A percentile compares a stretch with the other conserved stretches of the same genome.
Conservation (phyloP, 345 rosid species). For the Citropsis articulata region DNA sequence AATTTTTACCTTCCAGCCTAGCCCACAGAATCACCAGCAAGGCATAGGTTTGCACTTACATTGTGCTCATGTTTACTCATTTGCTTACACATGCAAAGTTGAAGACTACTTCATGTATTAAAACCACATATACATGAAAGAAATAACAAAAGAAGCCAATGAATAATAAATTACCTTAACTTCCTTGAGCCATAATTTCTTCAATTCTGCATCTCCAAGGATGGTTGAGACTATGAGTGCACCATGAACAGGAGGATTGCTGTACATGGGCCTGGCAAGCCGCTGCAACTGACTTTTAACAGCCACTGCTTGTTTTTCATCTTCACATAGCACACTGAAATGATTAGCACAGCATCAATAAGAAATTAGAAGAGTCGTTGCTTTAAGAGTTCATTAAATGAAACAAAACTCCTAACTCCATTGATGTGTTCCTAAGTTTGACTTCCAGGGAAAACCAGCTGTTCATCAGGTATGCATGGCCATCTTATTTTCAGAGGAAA, state of each 20-base stretch:
- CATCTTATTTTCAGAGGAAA: neutral
- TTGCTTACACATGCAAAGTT: neutral
- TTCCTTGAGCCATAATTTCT: conserved; percentile 85
- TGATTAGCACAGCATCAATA: neutral
- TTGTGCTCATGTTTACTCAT: neutral
- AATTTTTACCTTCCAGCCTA: neutral
- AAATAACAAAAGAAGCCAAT: neutral
- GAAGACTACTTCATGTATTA: neutral
- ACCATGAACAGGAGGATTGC: conserved; percentile 95
- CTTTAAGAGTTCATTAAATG: neutral
- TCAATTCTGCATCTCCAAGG: conserved; percentile 73
- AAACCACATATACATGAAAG: neutral
- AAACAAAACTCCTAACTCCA: neutral
- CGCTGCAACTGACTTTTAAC: conserved; percentile 97
- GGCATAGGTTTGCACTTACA: neutral
- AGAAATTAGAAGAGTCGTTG: neutral
- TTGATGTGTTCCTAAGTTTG: neutral
- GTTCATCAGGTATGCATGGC: neutral
- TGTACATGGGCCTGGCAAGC: conserved; percentile 97
- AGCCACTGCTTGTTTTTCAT: conserved; percentile 74
- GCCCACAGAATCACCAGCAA: neutral
- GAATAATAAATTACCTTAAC: conserved; percentile 59
- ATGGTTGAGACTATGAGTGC: conserved; percentile 77
- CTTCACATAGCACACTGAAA: conserved; percentile 80
- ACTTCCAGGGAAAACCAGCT: neutral